Conservation (phyloP, 352 stramenopile genomes). For the Phytophthora hibernalis region DNA sequence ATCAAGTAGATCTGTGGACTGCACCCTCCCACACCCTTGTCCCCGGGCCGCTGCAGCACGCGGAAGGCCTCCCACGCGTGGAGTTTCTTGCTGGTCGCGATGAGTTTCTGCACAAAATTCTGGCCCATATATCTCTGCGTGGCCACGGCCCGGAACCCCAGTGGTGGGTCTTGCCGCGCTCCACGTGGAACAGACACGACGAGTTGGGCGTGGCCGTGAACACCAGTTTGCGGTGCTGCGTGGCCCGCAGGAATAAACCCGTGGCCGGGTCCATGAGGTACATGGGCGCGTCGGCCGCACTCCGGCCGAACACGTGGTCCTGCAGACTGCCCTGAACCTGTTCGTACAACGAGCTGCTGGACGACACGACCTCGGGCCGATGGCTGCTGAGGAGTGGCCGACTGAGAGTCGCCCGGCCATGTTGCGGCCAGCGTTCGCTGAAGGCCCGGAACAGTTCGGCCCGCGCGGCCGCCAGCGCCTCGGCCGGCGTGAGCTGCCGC, state of each 20-base stretch:
- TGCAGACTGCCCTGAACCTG: conserved; percentile 62
- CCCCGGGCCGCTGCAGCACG: conserved; percentile 56
- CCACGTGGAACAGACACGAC: conserved; percentile 79
- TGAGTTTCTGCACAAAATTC: conserved; percentile 72
- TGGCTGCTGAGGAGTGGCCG: conserved; percentile 39
- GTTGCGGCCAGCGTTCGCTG: conserved; percentile 51
- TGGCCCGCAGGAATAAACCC: conserved; percentile 64
- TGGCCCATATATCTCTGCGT: conserved; percentile 77
- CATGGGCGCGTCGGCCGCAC: conserved; percentile 51
- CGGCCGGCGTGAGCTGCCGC: conserved; percentile 15
- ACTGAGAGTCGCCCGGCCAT: conserved; percentile 16
- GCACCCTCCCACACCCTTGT: conserved; percentile 14
- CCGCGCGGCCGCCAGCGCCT: conserved; percentile 40
- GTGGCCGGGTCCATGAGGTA: conserved; percentile 75
- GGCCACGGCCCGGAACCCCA: conserved; percentile 77
- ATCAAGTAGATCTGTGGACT: conserved; percentile 69
- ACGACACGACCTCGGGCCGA: conserved; percentile 43
- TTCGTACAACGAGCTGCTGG: conserved; percentile 68
- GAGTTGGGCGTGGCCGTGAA: conserved; percentile 66
- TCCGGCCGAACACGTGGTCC: conserved; percentile 60
- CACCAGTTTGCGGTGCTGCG: conserved; percentile 69
- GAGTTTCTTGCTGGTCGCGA: conserved; percentile 72
- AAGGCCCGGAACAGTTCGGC: conserved; percentile 55
- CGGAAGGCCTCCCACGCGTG: conserved; percentile 78
- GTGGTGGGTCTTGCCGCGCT: conserved; percentile 78